A percentile compares a stretch with the other conserved stretches of the same genome.
phyloP scores from a whole-genome alignment of 495 filamentous ascomycete genomes.

The Xylaria intraflava region DNA sequence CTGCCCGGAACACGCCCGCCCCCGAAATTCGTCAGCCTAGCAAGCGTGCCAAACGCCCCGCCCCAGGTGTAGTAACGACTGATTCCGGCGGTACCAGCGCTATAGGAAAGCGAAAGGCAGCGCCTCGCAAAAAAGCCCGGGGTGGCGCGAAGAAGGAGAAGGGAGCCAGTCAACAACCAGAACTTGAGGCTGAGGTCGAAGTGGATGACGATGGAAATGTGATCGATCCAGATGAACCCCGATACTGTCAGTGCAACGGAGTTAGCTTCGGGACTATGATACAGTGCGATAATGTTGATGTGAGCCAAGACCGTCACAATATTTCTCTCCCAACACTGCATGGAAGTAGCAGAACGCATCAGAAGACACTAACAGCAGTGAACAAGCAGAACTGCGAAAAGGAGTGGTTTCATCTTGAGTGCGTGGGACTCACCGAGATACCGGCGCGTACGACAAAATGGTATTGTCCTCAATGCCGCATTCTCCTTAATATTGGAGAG shows the following conservation, averaged over 20 bases:
- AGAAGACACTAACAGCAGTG: constrained; percentile 16
- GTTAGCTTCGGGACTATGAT: constrained; percentile 96
- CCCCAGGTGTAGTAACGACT: constrained; percentile 67
- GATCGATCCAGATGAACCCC: constrained; percentile 80
- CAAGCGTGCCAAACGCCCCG: constrained; percentile 59
- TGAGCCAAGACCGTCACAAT: constrained; percentile 40
- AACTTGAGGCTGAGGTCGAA: constrained; percentile 42
- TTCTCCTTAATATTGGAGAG: constrained; percentile 56
- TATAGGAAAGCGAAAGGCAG: constrained; percentile 72
- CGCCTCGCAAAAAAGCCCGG: constrained; percentile 57
- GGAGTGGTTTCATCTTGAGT: constrained; percentile 94
- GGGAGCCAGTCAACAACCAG: constrained; percentile 31
- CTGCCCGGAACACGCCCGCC: constrained; percentile 51
- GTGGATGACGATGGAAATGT: constrained; percentile 63
- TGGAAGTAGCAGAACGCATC: background rate
- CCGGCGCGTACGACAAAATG: constrained; percentile 78
- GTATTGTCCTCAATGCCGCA: constrained; percentile 87
- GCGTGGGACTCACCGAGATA: constrained; percentile 69
- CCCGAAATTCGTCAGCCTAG: constrained; percentile 40
- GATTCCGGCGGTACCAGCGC: constrained; percentile 65
- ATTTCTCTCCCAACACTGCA: background rate
- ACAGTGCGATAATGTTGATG: constrained; percentile 82
- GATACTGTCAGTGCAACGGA: constrained; percentile 85
- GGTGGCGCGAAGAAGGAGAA: constrained; percentile 46
- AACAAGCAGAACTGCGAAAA: constrained; percentile 51